Conservation (phyloP, 2,329 filamentous ascomycete species). For the Bretziella fagacearum region DNA sequence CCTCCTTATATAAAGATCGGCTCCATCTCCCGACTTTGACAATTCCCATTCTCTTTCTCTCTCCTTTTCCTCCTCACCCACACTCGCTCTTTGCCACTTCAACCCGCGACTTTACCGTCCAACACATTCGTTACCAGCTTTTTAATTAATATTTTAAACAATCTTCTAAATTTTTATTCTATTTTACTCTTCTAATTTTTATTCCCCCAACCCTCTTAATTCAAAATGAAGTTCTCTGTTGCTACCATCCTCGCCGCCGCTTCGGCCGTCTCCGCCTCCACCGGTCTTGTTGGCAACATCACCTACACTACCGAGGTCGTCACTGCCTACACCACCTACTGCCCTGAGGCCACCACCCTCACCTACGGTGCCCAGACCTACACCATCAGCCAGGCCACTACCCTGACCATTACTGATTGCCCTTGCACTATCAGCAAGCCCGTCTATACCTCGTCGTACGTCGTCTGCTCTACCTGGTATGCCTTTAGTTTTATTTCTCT, state of each 20-base stretch:
- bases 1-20: conserved; percentile 30
- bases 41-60: conserved; percentile 17
- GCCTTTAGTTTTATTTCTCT: conserved; percentile 15
- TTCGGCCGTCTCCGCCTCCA: conserved; percentile 27
- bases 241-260: conserved; percentile 34
- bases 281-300: conserved; percentile 25
- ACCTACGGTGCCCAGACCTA: conserved; percentile 49
- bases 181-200: conserved; percentile 24
- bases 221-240: conserved; percentile 51
- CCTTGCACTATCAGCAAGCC: conserved; percentile 51
- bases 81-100: conserved; percentile 25
- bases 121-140: conserved; percentile 15
- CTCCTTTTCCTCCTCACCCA: conserved; percentile 30
- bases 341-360: conserved; percentile 48
- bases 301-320: conserved; percentile 50
- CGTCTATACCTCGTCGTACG: conserved; percentile 33
- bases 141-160: conserved; percentile 11
- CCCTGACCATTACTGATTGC: conserved; percentile 55
- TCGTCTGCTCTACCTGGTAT: conserved; percentile 39
- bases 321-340: conserved; percentile 52
- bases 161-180: conserved; percentile 24
- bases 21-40: conserved; percentile 22
- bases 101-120: conserved; percentile 12
- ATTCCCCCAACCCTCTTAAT: conserved; percentile 28
- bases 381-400: conserved; percentile 50